Percentiles rank a stretch among this genome's conserved stretches.
Evolutionary conservation across 805 yeast species (phyloP).

Genomic region (Pichia cephalocereana): DNA sequence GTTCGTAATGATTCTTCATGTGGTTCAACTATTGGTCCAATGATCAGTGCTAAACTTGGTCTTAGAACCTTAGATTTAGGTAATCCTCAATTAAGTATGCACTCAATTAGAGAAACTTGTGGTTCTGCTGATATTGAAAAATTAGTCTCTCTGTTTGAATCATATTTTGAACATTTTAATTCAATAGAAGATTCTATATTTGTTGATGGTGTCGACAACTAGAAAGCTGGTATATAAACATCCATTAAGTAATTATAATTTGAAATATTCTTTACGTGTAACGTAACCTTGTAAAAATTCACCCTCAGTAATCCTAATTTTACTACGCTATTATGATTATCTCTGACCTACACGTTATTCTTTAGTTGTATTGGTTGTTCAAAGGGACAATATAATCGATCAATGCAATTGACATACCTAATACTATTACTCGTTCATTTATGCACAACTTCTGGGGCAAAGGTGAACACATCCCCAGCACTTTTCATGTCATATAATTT

Average conservation of each 20-base stretch:
- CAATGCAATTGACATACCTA: background rate
- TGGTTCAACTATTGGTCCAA: slow-evolving; percentile 96
- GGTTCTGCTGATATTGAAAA: slow-evolving; percentile 65
- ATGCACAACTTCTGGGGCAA: background rate
- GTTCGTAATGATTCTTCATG: slow-evolving; percentile 89
- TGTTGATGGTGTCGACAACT: slow-evolving; percentile 2
- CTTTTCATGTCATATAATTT: slow-evolving; percentile 20
- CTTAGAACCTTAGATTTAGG: slow-evolving; percentile 84
- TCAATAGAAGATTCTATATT: slow-evolving; percentile 28
- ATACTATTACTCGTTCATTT: background rate
- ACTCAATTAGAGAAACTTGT: slow-evolving; percentile 86
- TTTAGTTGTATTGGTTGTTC: no score
- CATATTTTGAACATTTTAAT: slow-evolving; percentile 43
- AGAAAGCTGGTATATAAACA: no score
- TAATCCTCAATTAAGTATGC: slow-evolving; percentile 90
- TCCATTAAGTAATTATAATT: no score
- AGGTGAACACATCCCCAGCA: slow-evolving; percentile 16
- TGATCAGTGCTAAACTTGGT: slow-evolving; percentile 79
- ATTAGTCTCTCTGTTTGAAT: slow-evolving; percentile 51
- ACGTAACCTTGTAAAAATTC: no score
- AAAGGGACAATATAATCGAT: background rate
- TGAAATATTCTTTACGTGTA: no score
- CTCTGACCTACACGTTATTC: no score
- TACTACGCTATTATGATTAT: no score
- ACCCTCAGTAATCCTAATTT: no score